Evolutionary conservation across 495 filamentous ascomycete genomes (phyloP).

Genomic region (Aspergillus carlsbadensis): DNA sequence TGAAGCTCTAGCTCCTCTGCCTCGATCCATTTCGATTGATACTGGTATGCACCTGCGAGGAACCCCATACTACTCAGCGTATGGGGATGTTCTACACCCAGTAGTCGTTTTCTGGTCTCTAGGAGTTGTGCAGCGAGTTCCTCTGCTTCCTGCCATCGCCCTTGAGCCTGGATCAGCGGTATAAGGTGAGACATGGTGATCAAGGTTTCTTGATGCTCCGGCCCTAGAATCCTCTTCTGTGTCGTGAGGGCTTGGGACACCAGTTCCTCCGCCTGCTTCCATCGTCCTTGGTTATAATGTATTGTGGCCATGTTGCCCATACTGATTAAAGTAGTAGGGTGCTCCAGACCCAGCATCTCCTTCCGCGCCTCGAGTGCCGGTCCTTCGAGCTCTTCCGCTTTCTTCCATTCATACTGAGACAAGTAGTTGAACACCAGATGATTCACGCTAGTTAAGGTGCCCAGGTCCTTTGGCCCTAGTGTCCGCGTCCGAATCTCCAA

Average conservation of each 20-base stretch:
- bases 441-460: neutral
- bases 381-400: constrained; percentile 1
- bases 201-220: constrained; percentile 20
- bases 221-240: neutral
- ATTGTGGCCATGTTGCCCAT: neutral
- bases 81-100: too few relatives aligned
- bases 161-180: too few relatives aligned
- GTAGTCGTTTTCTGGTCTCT: too few relatives aligned
- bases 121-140: too few relatives aligned
- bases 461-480: neutral
- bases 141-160: too few relatives aligned
- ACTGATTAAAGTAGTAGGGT: neutral
- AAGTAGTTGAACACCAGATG: neutral
- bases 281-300: neutral
- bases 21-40: too few relatives aligned
- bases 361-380: neutral
- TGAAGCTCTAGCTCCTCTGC: too few relatives aligned
- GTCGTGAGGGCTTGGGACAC: constrained; percentile 9
- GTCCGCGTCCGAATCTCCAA: neutral
- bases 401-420: neutral
- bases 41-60: too few relatives aligned
- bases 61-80: too few relatives aligned
- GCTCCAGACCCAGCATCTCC: neutral
- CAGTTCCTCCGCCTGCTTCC: neutral
- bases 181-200: too few relatives aligned